Evolutionary conservation across 805 yeast species (phyloP), one percentile per base, ranked within the genome.

Genomic region (Starmerella sirachaensis): DNA sequence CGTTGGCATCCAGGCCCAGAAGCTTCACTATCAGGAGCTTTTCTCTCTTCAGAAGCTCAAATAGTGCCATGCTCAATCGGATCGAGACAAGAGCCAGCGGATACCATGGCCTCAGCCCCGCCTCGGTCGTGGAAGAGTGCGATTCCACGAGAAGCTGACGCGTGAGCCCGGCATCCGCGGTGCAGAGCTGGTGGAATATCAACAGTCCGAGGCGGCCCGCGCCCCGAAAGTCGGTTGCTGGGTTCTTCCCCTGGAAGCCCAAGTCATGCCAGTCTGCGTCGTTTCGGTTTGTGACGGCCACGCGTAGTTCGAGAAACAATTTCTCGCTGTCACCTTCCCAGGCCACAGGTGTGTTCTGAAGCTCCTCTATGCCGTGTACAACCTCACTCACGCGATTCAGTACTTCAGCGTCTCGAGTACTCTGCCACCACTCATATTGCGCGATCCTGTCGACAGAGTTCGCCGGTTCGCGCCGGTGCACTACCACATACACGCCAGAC

Each of bases 221-320:
- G 4, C 60, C 60, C 10, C 66, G 49, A 34, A 62, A 56, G 40
- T 62, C 66, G 1, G 57, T 53, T 3, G 52, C 39, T 5, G 66
- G 66, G 38, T 59, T 58, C 13, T 43, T 17, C 1, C 64, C 62
- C 37, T 62, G 66, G 46, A 62, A 62, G 5, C 66, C 66, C 6
- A 62, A 46, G 3, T 49, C 43, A 16, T 53, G 58, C 63, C 64
- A 62, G 37, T 58, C 47, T 6, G 20, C 22, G 30, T 10, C 17
- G 18, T 12, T 16, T 12, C 10, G 17, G 22, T 23, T 31, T 10
- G 31, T 19, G 18, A 21, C 35, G 8, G 25, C 18, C 8, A 29
- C 30, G 12, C 22, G 19, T n/a, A 31, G 5, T 6, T 27, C 33
- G 10, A 29, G 24, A 6, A 31, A 31, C 26, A 24, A 13, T 6